Percentiles rank a stretch among this genome's conserved stretches.
phyloP scores from a whole-genome alignment of 441 rosid species.

The Brassica balearica region DNA sequence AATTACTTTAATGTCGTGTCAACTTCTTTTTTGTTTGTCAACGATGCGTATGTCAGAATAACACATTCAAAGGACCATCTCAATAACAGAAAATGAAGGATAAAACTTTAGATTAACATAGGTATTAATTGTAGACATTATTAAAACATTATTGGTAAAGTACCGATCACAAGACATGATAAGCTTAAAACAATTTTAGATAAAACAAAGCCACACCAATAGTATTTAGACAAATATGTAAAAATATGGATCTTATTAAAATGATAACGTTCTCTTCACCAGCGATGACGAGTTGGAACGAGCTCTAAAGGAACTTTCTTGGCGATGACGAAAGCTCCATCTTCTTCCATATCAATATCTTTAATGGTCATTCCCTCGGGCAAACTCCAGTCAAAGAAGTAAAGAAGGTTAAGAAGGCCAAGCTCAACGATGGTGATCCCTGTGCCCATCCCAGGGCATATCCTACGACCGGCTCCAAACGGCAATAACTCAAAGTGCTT shows the following conservation, averaged over 20 bases:
- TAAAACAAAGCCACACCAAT: background rate
- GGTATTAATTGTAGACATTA: background rate
- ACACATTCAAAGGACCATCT: background rate
- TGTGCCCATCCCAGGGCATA: constrained; percentile 26
- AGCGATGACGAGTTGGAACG: constrained; percentile 28
- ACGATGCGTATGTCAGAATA: background rate
- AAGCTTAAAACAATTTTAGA: background rate
- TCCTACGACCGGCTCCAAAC: constrained; percentile 50
- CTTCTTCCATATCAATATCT: constrained; percentile 51
- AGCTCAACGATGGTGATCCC: constrained; percentile 26
- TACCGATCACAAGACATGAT: constrained; percentile 7
- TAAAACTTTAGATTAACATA: too few species aligned
- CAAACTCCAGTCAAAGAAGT: constrained; percentile 40
- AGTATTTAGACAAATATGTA: background rate
- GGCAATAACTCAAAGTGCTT: constrained; percentile 44
- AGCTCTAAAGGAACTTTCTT: constrained; percentile 26
- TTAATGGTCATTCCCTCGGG: constrained; percentile 43
- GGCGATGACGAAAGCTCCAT: constrained; percentile 28
- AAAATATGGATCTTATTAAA: too few species aligned
- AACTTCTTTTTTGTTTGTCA: background rate
- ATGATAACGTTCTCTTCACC: too few species aligned
- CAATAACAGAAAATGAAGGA: background rate
- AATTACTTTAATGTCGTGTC: background rate
- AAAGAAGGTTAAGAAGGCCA: constrained; percentile 29
- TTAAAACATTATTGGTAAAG: background rate